Evolutionary conservation across 331 rosid species (phyloP), one percentile per base, ranked within the genome.

Genomic region (Rosa hybrid): DNA sequence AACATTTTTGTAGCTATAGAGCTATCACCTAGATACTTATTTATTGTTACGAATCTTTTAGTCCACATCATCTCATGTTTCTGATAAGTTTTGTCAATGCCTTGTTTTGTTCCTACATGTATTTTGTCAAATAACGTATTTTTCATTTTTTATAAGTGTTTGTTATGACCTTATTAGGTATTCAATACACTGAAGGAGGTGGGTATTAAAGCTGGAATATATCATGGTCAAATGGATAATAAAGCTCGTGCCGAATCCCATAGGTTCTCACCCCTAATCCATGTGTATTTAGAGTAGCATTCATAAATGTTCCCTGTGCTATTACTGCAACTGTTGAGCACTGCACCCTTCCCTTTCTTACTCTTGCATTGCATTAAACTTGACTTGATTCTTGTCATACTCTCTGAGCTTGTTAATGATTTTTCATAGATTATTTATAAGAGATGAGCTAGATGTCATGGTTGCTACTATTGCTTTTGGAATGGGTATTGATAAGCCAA

Each of bases 381-480:
- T 57, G 59, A 69, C 71, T 75, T 83, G 75, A 65, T 78, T 78
- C 57, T 78, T 63, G 46, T 54, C 50, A 57, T 30, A 12, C 77
- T 60, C 48, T 68, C 83, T 53, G 23, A 78, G 39, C 79, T 78
- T 45, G 21, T 57, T 81, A 73, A 50, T 79, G 48, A 62, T 77
- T 84, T 79, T 71, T 69, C 48, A 81, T 90, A 92, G 98, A 85
- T 83, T 90, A 79, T 94, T 94, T 84, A 88, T 92, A 51, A 89
- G 91, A 81, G 98, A 94, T 75, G 97, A 92, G 86, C 72, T 89
- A 57, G 89, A 88, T 79, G 83, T 94, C 77, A 94, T 94, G 98
- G 97, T 94, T 82, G 98, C 98, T 25, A 94, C 98, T 68, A 72
- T 94, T 77, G 97, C 98, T 80, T 94, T 94, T 89, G 98, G 98